A percentile compares a stretch with the other conserved stretches of the same genome.
phyloP scores from a whole-genome alignment of 1,139 yeast genomes.

The Blastobotrys aristatus region DNA sequence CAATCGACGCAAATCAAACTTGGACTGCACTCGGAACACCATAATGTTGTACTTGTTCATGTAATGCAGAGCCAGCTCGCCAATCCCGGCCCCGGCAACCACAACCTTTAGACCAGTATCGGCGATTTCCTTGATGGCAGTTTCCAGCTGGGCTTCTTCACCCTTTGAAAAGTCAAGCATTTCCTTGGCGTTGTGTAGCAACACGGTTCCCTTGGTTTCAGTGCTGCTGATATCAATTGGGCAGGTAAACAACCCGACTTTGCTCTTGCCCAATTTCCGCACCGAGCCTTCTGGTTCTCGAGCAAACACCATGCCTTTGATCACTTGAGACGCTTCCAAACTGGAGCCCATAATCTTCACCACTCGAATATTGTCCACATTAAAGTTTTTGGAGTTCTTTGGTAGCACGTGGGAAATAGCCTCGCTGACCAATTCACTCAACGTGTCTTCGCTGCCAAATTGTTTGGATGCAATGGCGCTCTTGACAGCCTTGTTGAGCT shows the following conservation, averaged over 20 bases:
- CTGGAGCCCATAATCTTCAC: constrained; percentile 96
- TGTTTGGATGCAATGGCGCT: constrained; percentile 94
- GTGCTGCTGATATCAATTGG: constrained; percentile 93
- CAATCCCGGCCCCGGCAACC: constrained; percentile 88
- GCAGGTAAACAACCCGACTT: constrained; percentile 89
- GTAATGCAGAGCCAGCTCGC: constrained; percentile 90
- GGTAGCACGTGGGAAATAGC: constrained; percentile 82
- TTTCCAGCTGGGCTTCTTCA: constrained; percentile 90
- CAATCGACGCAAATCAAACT: constrained; percentile 87
- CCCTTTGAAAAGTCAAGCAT: constrained; percentile 95
- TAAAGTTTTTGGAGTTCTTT: constrained; percentile 56
- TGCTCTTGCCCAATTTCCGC: constrained; percentile 60
- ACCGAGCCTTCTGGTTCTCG: constrained; percentile 91
- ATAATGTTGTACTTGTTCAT: constrained; percentile 80
- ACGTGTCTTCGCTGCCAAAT: constrained; percentile 76
- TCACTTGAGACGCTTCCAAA: constrained; percentile 65
- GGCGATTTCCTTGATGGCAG: constrained; percentile 73
- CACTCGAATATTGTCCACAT: constrained; percentile 88
- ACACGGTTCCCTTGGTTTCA: constrained; percentile 95
- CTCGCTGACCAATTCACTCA: constrained; percentile 76
- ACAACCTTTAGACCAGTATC: constrained; percentile 85
- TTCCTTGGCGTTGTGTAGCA: constrained; percentile 91
- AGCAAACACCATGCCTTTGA: constrained; percentile 98
- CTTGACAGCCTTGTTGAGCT: constrained; percentile 68
- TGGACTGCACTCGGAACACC: constrained; percentile 85